These are phyloP conservation scores for Prunus yedoensis DNA, from an alignment of 331 rosid species.

Conservation along the genomic window DNA sequence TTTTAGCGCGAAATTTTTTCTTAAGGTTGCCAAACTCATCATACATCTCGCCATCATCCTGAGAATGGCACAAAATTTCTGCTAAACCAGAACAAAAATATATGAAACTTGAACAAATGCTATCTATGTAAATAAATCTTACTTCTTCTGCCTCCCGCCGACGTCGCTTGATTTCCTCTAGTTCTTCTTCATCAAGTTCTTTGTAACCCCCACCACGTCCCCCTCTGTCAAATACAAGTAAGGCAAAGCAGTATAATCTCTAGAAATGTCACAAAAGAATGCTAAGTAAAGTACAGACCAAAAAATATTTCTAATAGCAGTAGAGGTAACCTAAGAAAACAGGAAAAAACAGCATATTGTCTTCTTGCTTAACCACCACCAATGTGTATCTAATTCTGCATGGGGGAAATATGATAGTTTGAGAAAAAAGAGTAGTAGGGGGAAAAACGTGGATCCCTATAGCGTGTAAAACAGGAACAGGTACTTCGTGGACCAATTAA, in stretches of 20 bases:
- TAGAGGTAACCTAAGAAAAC: not conserved
- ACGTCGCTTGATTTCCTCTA: constrained; percentile 92
- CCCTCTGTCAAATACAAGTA: constrained; percentile 60
- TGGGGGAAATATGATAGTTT: not conserved
- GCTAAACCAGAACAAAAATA: constrained; percentile 17
- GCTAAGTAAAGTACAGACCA: not conserved
- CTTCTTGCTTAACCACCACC: not conserved
- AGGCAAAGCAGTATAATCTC: constrained; percentile 5
- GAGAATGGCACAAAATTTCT: constrained; percentile 20
- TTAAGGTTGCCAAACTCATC: constrained; percentile 98
- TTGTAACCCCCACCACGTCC: constrained; percentile 99
- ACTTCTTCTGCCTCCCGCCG: constrained; percentile 93
- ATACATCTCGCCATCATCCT: constrained; percentile 98
- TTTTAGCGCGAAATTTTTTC: constrained; percentile 93
- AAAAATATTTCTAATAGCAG: not conserved
- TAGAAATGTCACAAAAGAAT: not conserved
- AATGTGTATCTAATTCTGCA: not conserved
- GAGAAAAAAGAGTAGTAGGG: not conserved
- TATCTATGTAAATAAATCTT: constrained; percentile 36
- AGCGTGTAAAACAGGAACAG: not conserved
- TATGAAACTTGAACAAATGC: constrained; percentile 8
- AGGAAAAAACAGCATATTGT: not conserved
- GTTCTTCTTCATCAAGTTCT: constrained; percentile 98
- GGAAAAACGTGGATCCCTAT: not conserved
- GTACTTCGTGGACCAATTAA: not conserved